Evolutionary conservation across 441 rosid species (phyloP), one percentile per base, ranked within the genome.

Genomic region (Mallotus japonicus): DNA sequence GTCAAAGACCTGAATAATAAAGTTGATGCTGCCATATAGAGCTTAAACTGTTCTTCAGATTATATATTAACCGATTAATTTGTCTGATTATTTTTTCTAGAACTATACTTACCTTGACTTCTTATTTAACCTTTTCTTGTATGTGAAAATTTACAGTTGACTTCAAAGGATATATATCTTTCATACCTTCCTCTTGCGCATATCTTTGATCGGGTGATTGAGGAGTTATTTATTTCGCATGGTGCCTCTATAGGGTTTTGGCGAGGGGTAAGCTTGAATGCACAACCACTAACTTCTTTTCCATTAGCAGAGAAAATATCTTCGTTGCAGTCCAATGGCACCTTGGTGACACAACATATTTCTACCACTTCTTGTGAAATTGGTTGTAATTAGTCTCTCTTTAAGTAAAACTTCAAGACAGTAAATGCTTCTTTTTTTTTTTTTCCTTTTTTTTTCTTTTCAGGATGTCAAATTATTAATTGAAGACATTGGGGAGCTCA

Each of bases 141-240:
- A 55, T 56, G 51, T 10, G 63, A 65, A 77, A 76, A 61, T 67
- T 76, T 76, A 64, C 88, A 95, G 99, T 75, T 90, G 78, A 82
- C 88, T 22, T 9, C 67, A 19, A 83, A 83, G 76, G 99, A 93
- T 82, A 92, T 95, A 0, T 91, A 89, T 72, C 83, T 91, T 71
- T 95, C 99, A 58, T 95, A 89, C 85, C 99, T 95, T 83, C 99
- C 99, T 68, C 86, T 93, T 78, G 99, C 98, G 12, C 99, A 95
- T 76, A 91, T 95, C 78, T 95, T 95, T 77, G 99, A 95, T 78
- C 92, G 97, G 20, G 94, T 85, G 76, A 85, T 90, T 62, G 99
- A 95, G 73, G 98, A 95, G 86, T 58, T 83, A 3, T 89, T 90
- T 78, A 92, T 95, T 34, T 79, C 77, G 67, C 83, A 80, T 57